A percentile compares a stretch with the other conserved stretches of the same genome.
Evolutionary conservation across 2,329 filamentous ascomycete species (phyloP).

Genomic region (Aspergillus tubingensis): DNA sequence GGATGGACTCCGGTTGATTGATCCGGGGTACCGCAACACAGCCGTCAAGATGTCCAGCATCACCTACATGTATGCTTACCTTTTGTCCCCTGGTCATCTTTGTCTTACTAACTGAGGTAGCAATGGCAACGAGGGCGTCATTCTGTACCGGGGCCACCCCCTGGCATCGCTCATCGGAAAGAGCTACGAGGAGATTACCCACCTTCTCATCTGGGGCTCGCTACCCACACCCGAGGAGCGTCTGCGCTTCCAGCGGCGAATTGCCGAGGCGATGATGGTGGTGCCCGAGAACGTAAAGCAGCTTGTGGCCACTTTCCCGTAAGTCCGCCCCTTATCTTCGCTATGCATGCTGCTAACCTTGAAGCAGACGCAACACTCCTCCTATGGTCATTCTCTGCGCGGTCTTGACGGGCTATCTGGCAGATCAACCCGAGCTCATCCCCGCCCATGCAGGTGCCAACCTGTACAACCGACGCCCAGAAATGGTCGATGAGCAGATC

Average conservation of each 20-base stretch:
- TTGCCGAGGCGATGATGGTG: neutral
- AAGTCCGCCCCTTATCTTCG: neutral
- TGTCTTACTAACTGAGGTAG: neutral
- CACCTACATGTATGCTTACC: conserved; percentile 2
- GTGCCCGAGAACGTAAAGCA: neutral
- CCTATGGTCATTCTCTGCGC: neutral
- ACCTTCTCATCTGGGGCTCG: conserved; percentile 3
- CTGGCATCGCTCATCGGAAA: neutral
- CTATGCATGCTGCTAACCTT: neutral
- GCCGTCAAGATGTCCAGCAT: conserved; percentile 1
- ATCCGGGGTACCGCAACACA: conserved; percentile 3
- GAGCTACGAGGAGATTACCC: conserved; percentile 2
- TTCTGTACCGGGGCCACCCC: neutral
- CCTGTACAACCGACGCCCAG: neutral
- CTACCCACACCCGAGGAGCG: neutral
- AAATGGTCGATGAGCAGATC: conserved; percentile 1
- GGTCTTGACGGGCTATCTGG: neutral
- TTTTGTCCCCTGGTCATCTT: neutral
- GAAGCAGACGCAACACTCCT: neutral
- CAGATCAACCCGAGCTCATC: neutral
- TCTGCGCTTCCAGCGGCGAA: neutral
- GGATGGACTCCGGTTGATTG: neutral
- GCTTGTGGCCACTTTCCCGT: neutral
- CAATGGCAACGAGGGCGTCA: conserved; percentile 2
- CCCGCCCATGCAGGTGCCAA: neutral